Evolutionary conservation across 2,329 filamentous ascomycete genomes (phyloP).

Genomic region (Colletotrichum acutatum): DNA sequence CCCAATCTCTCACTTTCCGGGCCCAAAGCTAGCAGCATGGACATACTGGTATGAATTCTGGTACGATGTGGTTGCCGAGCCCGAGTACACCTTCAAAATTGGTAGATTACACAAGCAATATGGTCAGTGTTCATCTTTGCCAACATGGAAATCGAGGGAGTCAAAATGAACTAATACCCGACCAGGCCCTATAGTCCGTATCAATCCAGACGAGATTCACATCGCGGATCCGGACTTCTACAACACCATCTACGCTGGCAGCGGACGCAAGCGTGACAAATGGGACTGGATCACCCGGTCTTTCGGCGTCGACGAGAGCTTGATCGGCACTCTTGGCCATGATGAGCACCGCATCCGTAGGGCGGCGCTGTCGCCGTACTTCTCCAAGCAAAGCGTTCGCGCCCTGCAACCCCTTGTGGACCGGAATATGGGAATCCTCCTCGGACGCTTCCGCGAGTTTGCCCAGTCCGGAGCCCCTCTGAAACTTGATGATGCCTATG

Average conservation of each 20-base stretch:
- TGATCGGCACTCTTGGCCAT: neutral
- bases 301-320: conserved; percentile 30
- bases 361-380: conserved; percentile 1
- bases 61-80: neutral
- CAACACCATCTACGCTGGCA: neutral
- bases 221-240: neutral
- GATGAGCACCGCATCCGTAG: neutral
- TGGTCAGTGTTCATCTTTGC: neutral
- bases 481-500: neutral
- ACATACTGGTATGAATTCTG: conserved; percentile 23
- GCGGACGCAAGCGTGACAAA: neutral
- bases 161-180: neutral
- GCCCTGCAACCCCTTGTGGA: neutral
- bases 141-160: no score
- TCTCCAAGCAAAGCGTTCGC: neutral
- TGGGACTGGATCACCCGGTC: neutral
- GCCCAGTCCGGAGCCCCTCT: neutral
- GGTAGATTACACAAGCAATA: neutral
- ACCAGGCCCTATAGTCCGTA: neutral
- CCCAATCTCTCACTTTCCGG: conserved; percentile 38
- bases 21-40: conserved; percentile 38
- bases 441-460: neutral
- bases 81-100: neutral
- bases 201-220: neutral
- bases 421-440: neutral